Evolutionary conservation across 2,329 filamentous ascomycete species (phyloP).

Genomic region (Xenoacremonium recifei): DNA sequence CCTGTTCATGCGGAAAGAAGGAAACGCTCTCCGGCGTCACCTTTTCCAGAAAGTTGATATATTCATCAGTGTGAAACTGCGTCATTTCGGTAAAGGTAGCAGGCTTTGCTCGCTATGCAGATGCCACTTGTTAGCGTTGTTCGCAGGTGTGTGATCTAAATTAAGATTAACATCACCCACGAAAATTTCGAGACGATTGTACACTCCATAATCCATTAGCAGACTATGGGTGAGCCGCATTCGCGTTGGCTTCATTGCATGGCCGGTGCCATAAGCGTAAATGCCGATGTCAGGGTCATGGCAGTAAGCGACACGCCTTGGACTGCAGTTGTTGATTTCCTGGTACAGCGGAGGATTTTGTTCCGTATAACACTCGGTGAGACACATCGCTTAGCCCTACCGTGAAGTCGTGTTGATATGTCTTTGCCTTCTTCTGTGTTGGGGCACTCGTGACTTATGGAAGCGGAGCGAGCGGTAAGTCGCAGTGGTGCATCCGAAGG

Average conservation of each 20-base stretch:
- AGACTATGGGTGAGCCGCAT: constrained; percentile 93
- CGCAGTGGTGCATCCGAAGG: too few relatives aligned
- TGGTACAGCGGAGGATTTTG: too few relatives aligned
- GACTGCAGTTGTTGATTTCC: too few relatives aligned
- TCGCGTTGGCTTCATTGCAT: constrained; percentile 99
- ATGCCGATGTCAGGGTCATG: constrained; percentile 98
- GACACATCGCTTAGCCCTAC: too few relatives aligned
- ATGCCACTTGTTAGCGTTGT: constrained; percentile 47
- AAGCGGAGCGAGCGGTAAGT: too few relatives aligned
- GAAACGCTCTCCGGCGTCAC: constrained; percentile 99
- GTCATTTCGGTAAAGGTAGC: constrained; percentile 88
- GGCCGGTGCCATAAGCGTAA: constrained; percentile 93
- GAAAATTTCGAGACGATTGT: constrained; percentile 96
- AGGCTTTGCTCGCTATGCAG: constrained; percentile 84
- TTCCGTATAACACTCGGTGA: too few relatives aligned
- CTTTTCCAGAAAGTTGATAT: constrained; percentile 91
- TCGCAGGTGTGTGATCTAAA: too few relatives aligned
- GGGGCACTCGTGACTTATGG: too few relatives aligned
- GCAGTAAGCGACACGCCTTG: constrained; percentile 93
- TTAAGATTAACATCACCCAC: constrained; percentile 59
- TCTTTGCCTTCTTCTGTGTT: too few relatives aligned
- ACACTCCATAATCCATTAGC: constrained; percentile 93
- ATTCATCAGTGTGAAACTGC: constrained; percentile 92
- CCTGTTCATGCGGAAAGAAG: constrained; percentile 83
- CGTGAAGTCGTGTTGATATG: too few relatives aligned